Evolutionary conservation across 306 rosid species (phyloP).

Genomic region (Corylus avellana): DNA sequence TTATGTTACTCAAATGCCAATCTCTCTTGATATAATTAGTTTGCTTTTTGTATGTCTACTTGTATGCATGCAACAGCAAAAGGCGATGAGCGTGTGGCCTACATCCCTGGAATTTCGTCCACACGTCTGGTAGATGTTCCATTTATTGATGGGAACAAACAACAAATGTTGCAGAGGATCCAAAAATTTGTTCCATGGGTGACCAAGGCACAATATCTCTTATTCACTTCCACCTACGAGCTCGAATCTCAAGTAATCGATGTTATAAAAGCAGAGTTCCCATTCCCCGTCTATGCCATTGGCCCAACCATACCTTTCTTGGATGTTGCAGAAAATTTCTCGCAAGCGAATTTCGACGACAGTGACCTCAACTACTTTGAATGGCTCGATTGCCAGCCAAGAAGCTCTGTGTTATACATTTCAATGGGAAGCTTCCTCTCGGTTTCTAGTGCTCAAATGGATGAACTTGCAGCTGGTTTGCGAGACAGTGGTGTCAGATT

Average conservation of each 20-base stretch:
- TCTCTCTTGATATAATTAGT: not conserved
- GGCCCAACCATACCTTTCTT: constrained; percentile 42
- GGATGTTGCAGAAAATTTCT: constrained; percentile 2
- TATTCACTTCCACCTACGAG: constrained; percentile 32
- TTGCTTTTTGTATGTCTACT: not conserved
- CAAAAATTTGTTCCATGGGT: constrained; percentile 27
- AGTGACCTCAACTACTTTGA: constrained; percentile 14
- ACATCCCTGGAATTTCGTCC: constrained; percentile 41
- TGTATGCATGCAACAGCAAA: constrained; percentile 8
- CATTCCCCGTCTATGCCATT: constrained; percentile 33
- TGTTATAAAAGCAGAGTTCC: constrained; percentile 14
- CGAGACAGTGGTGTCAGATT: constrained; percentile 34
- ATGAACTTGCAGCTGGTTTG: constrained; percentile 39
- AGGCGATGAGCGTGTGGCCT: constrained; percentile 33
- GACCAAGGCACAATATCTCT: constrained; percentile 31
- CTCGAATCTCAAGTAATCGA: constrained; percentile 34
- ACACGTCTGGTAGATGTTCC: constrained; percentile 26
- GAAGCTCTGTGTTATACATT: constrained; percentile 40
- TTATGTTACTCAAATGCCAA: too few relatives aligned
- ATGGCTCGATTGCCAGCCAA: constrained; percentile 47
- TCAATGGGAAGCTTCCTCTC: constrained; percentile 46
- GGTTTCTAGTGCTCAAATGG: constrained; percentile 40
- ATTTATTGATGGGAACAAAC: constrained; percentile 4
- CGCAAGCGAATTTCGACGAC: not conserved
- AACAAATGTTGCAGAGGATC: constrained; percentile 7